phyloP scores from a whole-genome alignment of 2,329 filamentous ascomycete species.

The Trichoderma citrinoviride region DNA sequence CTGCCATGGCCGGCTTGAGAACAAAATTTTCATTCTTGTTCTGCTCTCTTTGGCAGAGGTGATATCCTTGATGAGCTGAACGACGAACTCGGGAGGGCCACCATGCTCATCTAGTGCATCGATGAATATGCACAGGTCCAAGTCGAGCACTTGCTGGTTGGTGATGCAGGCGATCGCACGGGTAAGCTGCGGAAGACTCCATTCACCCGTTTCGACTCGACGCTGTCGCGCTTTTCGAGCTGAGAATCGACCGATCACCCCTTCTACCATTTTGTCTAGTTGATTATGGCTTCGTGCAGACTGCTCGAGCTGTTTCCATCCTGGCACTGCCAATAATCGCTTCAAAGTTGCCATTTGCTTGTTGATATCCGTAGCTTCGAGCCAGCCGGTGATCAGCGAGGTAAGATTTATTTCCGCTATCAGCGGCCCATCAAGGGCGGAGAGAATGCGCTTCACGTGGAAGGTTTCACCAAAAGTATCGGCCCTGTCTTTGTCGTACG shows the following conservation, averaged over 20 bases:
- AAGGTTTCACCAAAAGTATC: not conserved
- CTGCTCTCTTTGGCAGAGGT: rapidly evolving
- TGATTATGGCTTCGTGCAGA: not conserved
- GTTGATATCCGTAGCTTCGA: not conserved
- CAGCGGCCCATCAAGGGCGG: not conserved
- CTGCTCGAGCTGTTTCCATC: no score
- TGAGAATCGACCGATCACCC: not conserved
- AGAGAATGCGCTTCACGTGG: not conserved
- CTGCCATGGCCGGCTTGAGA: conserved; percentile 1
- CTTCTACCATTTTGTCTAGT: not conserved
- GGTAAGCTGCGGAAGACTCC: not conserved
- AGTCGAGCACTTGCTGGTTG: not conserved
- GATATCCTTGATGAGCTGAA: not conserved
- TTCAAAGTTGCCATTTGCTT: not conserved
- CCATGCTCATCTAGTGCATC: conserved; percentile 17
- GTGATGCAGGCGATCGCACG: not conserved
- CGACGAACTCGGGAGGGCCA: conserved; percentile 2
- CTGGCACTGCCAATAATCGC: not conserved
- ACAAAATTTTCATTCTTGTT: not conserved
- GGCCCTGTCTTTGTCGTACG: not conserved
- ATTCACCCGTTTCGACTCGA: not conserved
- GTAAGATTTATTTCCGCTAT: rapidly evolving
- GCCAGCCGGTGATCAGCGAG: not conserved
- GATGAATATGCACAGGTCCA: conserved; percentile 11
- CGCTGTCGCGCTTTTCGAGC: not conserved